phyloP scores from a whole-genome alignment of 148 eudicot genomes.

The Vaccinium corymbosum region DNA sequence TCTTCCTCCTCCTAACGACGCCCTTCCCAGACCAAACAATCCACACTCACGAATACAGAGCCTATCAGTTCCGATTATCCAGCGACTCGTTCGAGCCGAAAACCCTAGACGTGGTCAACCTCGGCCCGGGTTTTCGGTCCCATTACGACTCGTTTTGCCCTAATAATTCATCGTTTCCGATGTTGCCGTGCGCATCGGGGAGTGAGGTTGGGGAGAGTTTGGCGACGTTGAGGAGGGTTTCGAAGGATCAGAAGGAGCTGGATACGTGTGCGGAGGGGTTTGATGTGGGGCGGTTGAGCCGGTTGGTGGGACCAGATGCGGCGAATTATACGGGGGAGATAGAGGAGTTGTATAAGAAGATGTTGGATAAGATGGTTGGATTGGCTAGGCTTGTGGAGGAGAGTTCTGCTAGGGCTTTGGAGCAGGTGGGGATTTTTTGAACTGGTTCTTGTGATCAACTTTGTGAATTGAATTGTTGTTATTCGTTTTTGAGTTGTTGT shows the following conservation, averaged over 20 bases:
- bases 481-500: neutral
- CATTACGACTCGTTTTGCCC: conserved; percentile 64
- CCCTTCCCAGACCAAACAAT: conserved; percentile 49
- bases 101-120: conserved; percentile 53
- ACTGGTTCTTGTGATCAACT: neutral
- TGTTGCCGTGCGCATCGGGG: conserved; percentile 32
- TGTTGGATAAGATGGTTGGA: conserved; percentile 61
- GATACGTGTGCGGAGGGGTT: conserved; percentile 52
- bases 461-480: neutral
- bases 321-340: conserved; percentile 40
- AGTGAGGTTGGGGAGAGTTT: conserved; percentile 25
- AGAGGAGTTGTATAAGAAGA: conserved; percentile 73
- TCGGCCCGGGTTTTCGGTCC: conserved; percentile 73
- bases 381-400: conserved; percentile 59
- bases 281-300: conserved; percentile 48
- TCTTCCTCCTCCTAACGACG: conserved; percentile 63
- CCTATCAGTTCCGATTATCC: conserved; percentile 37
- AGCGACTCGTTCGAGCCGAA: conserved; percentile 37
- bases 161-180: conserved; percentile 47
- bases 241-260: conserved; percentile 47
- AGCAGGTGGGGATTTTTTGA: conserved; percentile 33
- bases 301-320: conserved; percentile 56
- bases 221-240: conserved; percentile 29
- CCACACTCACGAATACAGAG: conserved; percentile 69
- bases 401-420: conserved; percentile 53